Base-by-base conservation (phyloP, 2,329 filamentous ascomycete species). In the Epichloe coenophiala region DNA sequence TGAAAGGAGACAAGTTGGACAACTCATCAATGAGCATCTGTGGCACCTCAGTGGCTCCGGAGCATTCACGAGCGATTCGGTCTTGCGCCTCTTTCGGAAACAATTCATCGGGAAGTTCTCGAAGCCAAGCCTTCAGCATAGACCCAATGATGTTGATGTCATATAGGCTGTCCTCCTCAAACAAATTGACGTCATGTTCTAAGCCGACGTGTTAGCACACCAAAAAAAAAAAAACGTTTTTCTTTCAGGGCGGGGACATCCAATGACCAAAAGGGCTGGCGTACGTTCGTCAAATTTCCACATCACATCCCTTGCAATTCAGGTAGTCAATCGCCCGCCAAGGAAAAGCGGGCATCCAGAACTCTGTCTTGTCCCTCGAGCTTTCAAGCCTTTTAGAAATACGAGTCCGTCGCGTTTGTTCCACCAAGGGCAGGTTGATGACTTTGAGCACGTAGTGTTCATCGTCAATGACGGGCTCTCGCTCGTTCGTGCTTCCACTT, bases 121-220 rank as follows among this genome's bases (percentile, higher is more conserved):
- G 85, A 35, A 97, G 78, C 91, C 91, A 97, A 19, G 88, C 87
- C 64, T 97, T 97, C 59, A 97, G 86, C 80, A 97, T 86, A 2
- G 91, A 96, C 39, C 88, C 89, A 59, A 97, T 87, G 51, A 93
- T 95, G 67, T 96, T 96, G 65, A 95, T 94, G 63, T 97, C 91
- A 64, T 95, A 95, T 3, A 96, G 76, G 56, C 95, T 87, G 5
- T 84, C 77, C 61, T 91, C 86, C 46, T 88, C 83, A 59, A 96
- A 94, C 1, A 97, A 76, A 62, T 95, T 86, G 59, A 97, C 88
- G 58, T 97, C 91, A 54, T 82, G 75, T 65, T 94, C 90, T 86
- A 53, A 40, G 11, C 15, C 4, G 15, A 31, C 21, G 36, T 31
- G 19, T 53, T 47, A 53, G 49, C 17, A 38, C 35, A 50, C 12